phyloP scores from a whole-genome alignment of 768 basidiomycete genomes.

The Amanita phalloides region DNA sequence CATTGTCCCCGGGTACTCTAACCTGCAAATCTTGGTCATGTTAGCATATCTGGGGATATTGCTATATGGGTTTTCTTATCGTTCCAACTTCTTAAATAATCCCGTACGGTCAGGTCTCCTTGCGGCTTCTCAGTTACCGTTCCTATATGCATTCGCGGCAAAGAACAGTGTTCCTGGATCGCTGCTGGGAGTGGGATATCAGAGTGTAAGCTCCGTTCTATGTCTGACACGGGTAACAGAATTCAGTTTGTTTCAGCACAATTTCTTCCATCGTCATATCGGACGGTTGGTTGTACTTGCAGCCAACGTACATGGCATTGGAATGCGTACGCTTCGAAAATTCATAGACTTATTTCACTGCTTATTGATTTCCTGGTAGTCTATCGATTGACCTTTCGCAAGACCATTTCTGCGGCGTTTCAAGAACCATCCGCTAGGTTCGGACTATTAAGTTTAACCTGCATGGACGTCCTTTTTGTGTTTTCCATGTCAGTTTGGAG shows the following conservation, averaged over 20 bases:
- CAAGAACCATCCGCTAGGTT: constrained; percentile 26
- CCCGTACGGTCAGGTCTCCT: constrained; percentile 25
- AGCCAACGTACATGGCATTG: constrained; percentile 48
- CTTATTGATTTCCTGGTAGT: constrained; percentile 24
- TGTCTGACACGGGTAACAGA: neutral
- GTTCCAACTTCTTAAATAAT: constrained; percentile 17
- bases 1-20: neutral
- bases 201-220: constrained; percentile 21
- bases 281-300: constrained; percentile 50
- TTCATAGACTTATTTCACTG: neutral
- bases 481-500: constrained; percentile 52
- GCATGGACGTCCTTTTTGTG: constrained; percentile 45
- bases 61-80: neutral
- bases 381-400: constrained; percentile 40
- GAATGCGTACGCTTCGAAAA: constrained; percentile 34
- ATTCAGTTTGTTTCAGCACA: constrained; percentile 35
- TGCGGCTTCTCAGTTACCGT: constrained; percentile 31
- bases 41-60: neutral
- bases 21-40: neutral
- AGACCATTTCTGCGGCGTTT: constrained; percentile 26
- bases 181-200: constrained; percentile 35
- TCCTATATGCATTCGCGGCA: constrained; percentile 31
- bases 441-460: constrained; percentile 42
- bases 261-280: constrained; percentile 64
- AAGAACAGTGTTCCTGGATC: constrained; percentile 40